Evolutionary conservation across 495 filamentous ascomycete species (phyloP).

Genomic region (Physcia stellaris): DNA sequence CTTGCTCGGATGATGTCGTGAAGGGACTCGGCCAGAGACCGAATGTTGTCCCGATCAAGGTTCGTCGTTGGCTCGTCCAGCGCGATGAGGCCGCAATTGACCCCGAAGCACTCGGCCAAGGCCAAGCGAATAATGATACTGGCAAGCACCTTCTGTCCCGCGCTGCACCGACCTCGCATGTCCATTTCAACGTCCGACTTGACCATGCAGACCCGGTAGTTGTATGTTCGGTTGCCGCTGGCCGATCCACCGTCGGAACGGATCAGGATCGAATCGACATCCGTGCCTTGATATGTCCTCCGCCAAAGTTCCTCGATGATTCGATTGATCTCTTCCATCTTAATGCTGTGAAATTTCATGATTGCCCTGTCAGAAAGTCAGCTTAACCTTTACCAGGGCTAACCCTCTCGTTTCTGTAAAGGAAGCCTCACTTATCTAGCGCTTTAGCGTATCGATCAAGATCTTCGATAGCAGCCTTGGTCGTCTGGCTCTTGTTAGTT

Average conservation of each 20-base stretch:
- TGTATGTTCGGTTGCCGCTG: conserved; percentile 73
- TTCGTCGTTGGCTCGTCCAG: conserved; percentile 98
- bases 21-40: conserved; percentile 68
- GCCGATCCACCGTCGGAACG: conserved; percentile 69
- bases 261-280: conserved; percentile 94
- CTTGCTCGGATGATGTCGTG: conserved; percentile 77
- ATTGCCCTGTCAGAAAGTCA: conserved; percentile 43
- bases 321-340: conserved; percentile 97
- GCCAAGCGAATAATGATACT: conserved; percentile 97
- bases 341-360: conserved; percentile 87
- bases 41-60: conserved; percentile 88
- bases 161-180: conserved; percentile 95
- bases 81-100: conserved; percentile 91
- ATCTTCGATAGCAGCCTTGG: conserved; percentile 84
- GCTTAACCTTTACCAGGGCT: background rate
- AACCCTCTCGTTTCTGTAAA: too few relatives aligned
- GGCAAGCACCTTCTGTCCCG: conserved; percentile 90
- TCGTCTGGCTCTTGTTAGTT: conserved; percentile 34
- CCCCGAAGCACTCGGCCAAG: conserved; percentile 90
- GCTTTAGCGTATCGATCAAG: conserved; percentile 65
- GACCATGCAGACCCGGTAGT: conserved; percentile 97
- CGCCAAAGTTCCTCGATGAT: conserved; percentile 95
- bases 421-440: conserved; percentile 51
- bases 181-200: conserved; percentile 98
- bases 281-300: conserved; percentile 90